These are phyloP conservation scores for Ustilago shanxiensis DNA, from an alignment of 1,284 basidiomycete species.

Conservation along the genomic window DNA sequence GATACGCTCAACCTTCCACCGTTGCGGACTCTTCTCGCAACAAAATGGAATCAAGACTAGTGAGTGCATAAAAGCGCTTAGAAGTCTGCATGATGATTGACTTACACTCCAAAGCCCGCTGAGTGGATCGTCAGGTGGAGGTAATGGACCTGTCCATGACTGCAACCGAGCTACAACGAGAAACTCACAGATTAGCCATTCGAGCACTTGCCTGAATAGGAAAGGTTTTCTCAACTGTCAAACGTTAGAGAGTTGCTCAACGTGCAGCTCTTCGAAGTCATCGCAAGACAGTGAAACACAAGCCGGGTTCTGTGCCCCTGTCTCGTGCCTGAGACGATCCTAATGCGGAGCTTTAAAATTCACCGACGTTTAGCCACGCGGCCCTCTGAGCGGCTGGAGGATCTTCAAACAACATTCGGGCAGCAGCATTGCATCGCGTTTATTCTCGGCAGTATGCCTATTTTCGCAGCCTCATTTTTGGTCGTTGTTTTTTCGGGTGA, in stretches of 20 bases:
- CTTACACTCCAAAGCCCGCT: constrained; percentile 3
- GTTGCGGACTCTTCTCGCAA: background rate
- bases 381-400: background rate
- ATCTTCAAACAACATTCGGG: constrained; percentile 49
- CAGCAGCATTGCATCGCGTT: background rate
- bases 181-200: background rate
- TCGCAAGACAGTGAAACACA: background rate
- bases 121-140: background rate
- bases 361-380: constrained; percentile 10
- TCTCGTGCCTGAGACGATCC: constrained; percentile 28
- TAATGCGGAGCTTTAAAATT: constrained; percentile 34
- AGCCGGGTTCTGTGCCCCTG: constrained; percentile 15
- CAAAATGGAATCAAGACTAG: background rate
- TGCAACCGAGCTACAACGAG: constrained; percentile 18
- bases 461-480: constrained; percentile 16
- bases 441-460: background rate
- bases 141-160: constrained; percentile 29
- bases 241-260: constrained; percentile 22
- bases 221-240: background rate
- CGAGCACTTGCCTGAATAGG: constrained; percentile 23
- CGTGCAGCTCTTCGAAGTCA: constrained; percentile 8
- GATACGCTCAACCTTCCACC: background rate
- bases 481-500: background rate
- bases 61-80: constrained; percentile 4
- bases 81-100: constrained; percentile 7